These are phyloP conservation scores for Auricularia heimuer DNA, from an alignment of 768 basidiomycete genomes.

Conservation along the genomic window DNA sequence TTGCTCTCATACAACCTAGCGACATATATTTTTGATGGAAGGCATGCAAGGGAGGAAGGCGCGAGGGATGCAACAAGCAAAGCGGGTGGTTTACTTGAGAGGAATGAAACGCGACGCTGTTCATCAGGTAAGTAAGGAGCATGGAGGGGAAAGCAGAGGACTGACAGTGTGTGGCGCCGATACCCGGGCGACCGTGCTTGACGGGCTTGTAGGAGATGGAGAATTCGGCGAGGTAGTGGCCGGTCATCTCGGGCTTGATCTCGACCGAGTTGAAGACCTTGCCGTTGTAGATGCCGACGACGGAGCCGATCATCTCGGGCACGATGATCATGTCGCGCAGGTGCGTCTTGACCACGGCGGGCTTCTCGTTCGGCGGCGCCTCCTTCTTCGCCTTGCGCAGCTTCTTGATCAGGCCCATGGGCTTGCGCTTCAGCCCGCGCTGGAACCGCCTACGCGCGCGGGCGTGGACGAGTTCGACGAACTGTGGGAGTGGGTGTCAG, in stretches of 20 bases:
- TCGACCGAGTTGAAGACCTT: conserved; percentile 96
- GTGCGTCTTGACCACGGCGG: conserved; percentile 97
- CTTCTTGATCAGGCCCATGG: conserved; percentile 99
- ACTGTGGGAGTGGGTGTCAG: conserved; percentile 30
- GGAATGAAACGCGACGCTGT: conserved; percentile 56
- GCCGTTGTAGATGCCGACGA: conserved; percentile 97
- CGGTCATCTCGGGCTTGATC: conserved; percentile 99
- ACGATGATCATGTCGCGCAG: conserved; percentile 99
- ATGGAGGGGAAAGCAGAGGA: conserved; percentile 9
- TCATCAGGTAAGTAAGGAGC: not conserved
- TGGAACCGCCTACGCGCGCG: conserved; percentile 98
- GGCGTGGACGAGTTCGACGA: conserved; percentile 94
- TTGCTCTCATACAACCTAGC: not conserved
- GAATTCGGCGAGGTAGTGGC: conserved; percentile 94
- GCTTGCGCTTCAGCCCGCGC: conserved; percentile 96
- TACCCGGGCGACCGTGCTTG: conserved; percentile 99
- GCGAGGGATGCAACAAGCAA: not conserved
- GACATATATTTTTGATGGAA: not conserved
- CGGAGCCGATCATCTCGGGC: conserved; percentile 98
- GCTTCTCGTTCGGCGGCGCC: conserved; percentile 98
- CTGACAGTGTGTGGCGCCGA: conserved; percentile 86
- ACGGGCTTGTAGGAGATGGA: conserved; percentile 97
- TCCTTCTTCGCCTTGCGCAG: conserved; percentile 99
- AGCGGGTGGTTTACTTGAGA: conserved; percentile 67
- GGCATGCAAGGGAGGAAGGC: not conserved